Base-by-base conservation (phyloP, 768 basidiomycete genomes). In the Suillus placidus region DNA sequence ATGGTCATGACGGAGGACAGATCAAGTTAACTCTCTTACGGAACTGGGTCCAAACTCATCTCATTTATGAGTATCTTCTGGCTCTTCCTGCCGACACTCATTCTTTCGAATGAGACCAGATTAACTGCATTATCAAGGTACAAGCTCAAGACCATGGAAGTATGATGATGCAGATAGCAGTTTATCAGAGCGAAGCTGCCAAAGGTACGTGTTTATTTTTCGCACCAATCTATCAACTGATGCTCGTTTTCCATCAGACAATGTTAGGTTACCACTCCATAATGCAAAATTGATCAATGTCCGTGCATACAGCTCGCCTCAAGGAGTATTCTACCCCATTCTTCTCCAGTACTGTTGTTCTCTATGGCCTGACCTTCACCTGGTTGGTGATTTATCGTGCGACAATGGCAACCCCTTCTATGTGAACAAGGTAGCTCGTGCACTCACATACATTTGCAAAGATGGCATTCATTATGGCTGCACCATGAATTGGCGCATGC, bases 1-100 rank as follows among this genome's bases (percentile, higher is more conserved):
- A 79, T 64, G 74, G 76, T 1, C 75, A 78, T 51, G 70, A 68
- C 54, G 70, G 72, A 23, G 76, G 77, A 1, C 8, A 58, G 30
- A 76, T 78, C 64, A 76, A 79, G 65, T 62, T 75, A 0, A 77
- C 77, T 6, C 51, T 78, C 20, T 66, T 78, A 14, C 64, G 71
- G 5, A 62, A 76, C 51, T 78, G 77, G 76, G 68, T 74, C 49
- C 49, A 51, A 51, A 51, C 23, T 51, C 76, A 76, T 55, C 68
- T 75, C 7, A 61, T 74, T 13, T 70, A 75, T 51, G 72, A 74
- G 60, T 63, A 68, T 40, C 63, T 72, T 34, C 63, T 73, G 14
- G 51, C 63, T 32, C 68, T 74, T 23, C 69, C 69, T 23, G 42
- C 61, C 30, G 63, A 66, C 42, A 70, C 68, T 5, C 55, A 56